A percentile compares a stretch with the other conserved stretches of the same genome.
These are phyloP conservation scores for Lyophyllum semitale DNA, from an alignment of 768 basidiomycete species.

Conservation along the genomic window DNA sequence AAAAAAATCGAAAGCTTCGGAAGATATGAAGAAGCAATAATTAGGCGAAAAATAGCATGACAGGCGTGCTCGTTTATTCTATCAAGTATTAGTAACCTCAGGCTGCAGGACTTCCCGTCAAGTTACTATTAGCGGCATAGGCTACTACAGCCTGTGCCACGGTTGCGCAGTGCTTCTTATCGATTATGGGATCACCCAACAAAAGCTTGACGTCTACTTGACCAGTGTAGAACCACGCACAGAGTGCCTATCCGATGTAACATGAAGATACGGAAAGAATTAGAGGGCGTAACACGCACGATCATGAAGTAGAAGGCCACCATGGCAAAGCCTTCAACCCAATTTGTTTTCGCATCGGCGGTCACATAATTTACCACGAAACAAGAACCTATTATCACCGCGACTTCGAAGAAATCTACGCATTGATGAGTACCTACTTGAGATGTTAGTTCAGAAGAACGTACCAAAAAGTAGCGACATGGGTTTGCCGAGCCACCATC, in stretches of 20 bases:
- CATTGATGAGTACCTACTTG: not conserved
- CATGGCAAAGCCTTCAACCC: slow-evolving; percentile 72
- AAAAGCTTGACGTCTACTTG: slow-evolving; percentile 49
- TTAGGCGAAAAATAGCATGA: not conserved
- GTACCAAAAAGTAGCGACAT: slow-evolving; percentile 69
- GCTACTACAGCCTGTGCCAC: slow-evolving; percentile 36
- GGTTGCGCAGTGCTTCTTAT: slow-evolving; percentile 30
- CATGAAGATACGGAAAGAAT: not conserved
- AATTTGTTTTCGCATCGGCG: slow-evolving; percentile 78
- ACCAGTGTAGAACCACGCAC: slow-evolving; percentile 68
- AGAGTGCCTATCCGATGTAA: slow-evolving; percentile 46
- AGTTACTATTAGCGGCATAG: slow-evolving; percentile 10
- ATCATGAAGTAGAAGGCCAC: slow-evolving; percentile 71
- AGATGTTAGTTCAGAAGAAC: not conserved
- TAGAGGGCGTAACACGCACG: slow-evolving; percentile 28
- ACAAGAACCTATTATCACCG: slow-evolving; percentile 62
- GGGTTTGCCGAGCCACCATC: slow-evolving; percentile 66
- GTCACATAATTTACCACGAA: slow-evolving; percentile 83
- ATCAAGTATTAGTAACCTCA: not conserved
- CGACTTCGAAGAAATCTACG: slow-evolving; percentile 70
- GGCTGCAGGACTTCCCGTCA: not conserved
- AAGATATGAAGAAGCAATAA: not conserved
- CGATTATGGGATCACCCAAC: slow-evolving; percentile 21
- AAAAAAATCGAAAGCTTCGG: not conserved
- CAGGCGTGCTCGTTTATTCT: no score